These are phyloP conservation scores for Aspergillus terreus DNA, from an alignment of 2,329 filamentous ascomycete species.

Conservation along the genomic window DNA sequence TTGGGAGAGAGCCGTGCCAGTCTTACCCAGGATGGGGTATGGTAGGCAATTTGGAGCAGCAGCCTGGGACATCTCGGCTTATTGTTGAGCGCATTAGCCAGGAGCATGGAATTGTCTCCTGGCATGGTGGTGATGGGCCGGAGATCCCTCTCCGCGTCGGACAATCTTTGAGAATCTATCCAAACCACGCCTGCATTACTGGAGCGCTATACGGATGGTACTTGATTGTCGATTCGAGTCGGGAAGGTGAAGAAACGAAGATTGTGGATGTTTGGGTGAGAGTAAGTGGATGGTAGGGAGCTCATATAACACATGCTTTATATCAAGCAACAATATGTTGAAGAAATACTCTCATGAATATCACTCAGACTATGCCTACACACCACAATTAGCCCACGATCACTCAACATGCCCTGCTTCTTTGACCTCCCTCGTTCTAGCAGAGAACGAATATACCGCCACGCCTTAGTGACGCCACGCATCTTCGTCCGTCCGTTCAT, in stretches of 20 bases:
- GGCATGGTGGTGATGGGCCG: conserved; percentile 45
- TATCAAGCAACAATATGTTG: not conserved
- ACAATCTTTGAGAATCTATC: conserved; percentile 67
- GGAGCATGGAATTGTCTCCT: conserved; percentile 71
- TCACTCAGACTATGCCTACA: not conserved
- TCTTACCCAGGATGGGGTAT: conserved; percentile 70
- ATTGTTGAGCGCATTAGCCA: conserved; percentile 69
- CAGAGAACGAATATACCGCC: conserved; percentile 16
- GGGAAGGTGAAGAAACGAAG: conserved; percentile 52
- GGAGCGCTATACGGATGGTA: conserved; percentile 70
- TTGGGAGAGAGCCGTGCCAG: conserved; percentile 70
- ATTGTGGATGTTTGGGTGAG: conserved; percentile 73
- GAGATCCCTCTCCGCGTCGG: conserved; percentile 56
- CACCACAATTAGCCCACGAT: not conserved
- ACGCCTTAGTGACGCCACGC: conserved; percentile 12
- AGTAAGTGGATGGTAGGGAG: not conserved
- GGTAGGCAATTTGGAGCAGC: conserved; percentile 56
- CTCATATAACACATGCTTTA: not conserved
- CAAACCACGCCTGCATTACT: conserved; percentile 77
- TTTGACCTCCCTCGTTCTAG: conserved; percentile 14
- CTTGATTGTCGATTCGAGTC: conserved; percentile 64
- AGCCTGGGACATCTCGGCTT: conserved; percentile 52
- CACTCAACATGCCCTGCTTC: conserved; percentile 1
- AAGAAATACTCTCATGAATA: too few species aligned
- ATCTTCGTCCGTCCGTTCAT: conserved; percentile 19